These are phyloP conservation scores for Diaporthe sp. DNA, from an alignment of 2,329 filamentous ascomycete genomes.

Conservation along the genomic window DNA sequence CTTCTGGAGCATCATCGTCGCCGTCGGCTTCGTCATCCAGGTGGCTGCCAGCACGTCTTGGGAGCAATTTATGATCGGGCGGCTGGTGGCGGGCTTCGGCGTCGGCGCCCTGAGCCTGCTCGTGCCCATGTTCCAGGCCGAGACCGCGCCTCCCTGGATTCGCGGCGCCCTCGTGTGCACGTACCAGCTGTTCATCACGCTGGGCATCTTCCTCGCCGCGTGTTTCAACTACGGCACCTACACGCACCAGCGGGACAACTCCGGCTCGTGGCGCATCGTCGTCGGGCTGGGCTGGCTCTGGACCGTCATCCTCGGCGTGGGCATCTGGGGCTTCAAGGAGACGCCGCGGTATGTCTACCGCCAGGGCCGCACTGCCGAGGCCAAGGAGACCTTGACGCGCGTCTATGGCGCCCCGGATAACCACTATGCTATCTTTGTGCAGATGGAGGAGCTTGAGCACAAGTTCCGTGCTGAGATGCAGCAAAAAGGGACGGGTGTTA, in stretches of 20 bases:
- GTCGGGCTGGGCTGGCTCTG: constrained; percentile 66
- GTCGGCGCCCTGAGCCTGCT: constrained; percentile 75
- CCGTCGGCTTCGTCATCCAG: constrained; percentile 76
- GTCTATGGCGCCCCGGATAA: constrained; percentile 60
- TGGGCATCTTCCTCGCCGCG: constrained; percentile 73
- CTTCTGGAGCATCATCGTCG: constrained; percentile 70
- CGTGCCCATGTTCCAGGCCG: constrained; percentile 81
- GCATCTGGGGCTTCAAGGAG: constrained; percentile 65
- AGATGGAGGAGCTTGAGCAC: constrained; percentile 66
- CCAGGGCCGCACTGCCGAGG: constrained; percentile 59
- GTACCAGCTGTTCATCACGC: constrained; percentile 80
- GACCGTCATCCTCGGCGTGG: constrained; percentile 60
- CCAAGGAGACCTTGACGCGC: constrained; percentile 60
- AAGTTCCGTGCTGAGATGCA: constrained; percentile 64
- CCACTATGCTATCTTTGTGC: constrained; percentile 59
- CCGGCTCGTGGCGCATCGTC: constrained; percentile 72
- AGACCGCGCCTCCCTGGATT: constrained; percentile 76
- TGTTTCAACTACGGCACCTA: constrained; percentile 74
- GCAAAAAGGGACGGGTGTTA: constrained; percentile 52
- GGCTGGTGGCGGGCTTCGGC: constrained; percentile 75
- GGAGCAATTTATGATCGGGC: constrained; percentile 76
- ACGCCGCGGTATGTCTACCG: constrained; percentile 66
- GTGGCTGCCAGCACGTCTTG: constrained; percentile 67
- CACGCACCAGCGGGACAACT: constrained; percentile 56
- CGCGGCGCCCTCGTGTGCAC: constrained; percentile 74